Conservation (phyloP, 176 grass and related monocot species). For the Paspalum notatum region DNA sequence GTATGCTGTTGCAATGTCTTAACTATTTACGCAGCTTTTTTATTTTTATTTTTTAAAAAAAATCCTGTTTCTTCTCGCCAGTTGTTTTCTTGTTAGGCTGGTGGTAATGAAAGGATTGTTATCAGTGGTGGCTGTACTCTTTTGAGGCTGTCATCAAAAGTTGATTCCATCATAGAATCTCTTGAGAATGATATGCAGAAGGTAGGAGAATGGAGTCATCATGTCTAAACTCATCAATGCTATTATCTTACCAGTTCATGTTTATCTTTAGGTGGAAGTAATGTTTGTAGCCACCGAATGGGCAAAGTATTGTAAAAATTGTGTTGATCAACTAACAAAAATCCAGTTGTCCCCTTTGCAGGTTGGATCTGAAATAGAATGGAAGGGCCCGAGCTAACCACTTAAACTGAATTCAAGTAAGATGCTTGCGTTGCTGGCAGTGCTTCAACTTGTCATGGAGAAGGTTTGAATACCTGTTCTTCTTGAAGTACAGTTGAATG, state of each 20-base stretch:
- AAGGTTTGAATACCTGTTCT: constrained; percentile 39
- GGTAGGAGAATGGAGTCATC: constrained; percentile 38
- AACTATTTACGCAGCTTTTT: background rate
- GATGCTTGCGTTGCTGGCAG: constrained; percentile 36
- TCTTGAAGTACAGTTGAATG: constrained; percentile 21
- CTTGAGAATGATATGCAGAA: constrained; percentile 66
- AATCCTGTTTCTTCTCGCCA: background rate
- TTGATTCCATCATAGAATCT: constrained; percentile 61
- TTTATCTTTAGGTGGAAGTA: constrained; percentile 17
- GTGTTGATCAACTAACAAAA: constrained; percentile 9
- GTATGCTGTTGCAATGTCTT: constrained; percentile 21
- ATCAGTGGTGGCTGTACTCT: constrained; percentile 62
- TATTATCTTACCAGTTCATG: constrained; percentile 24
- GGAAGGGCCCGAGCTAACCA: constrained; percentile 50
- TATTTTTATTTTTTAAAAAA: background rate
- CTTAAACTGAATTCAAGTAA: constrained; percentile 52
- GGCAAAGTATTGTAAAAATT: background rate
- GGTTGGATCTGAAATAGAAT: constrained; percentile 58
- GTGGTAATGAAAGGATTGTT: constrained; percentile 53
- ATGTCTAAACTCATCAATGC: background rate
- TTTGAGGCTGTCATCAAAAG: constrained; percentile 65
- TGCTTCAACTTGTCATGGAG: constrained; percentile 38
- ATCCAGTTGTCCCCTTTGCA: background rate
- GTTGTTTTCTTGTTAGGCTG: constrained; percentile 45
- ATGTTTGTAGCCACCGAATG: constrained; percentile 6